A percentile compares a stretch with the other conserved stretches of the same genome.
These are phyloP conservation scores for Tilletia setariae DNA, from an alignment of 1,284 basidiomycete species.

Conservation along the genomic window DNA sequence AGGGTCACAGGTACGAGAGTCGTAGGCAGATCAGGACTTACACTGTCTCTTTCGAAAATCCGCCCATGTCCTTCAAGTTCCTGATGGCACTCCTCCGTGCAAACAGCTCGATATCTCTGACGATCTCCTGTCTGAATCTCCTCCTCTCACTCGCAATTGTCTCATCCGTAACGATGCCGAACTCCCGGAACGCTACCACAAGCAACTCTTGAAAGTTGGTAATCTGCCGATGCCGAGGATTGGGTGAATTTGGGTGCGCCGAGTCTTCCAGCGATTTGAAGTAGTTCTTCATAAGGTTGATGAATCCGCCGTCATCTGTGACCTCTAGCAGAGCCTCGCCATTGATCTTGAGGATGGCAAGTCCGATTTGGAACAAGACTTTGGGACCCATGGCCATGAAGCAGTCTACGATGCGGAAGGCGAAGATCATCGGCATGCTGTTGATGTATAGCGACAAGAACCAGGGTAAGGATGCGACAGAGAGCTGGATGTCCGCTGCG, in stretches of 20 bases:
- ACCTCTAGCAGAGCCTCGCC: conserved; percentile 89
- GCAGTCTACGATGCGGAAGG: conserved; percentile 97
- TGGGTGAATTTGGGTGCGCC: conserved; percentile 82
- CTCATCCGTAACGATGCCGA: conserved; percentile 91
- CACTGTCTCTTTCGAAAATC: conserved; percentile 84
- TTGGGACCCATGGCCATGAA: conserved; percentile 99
- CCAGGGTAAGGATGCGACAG: conserved; percentile 95
- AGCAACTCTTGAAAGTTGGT: conserved; percentile 93
- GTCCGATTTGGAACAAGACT: conserved; percentile 90
- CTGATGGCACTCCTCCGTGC: conserved; percentile 90
- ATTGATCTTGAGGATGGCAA: conserved; percentile 97
- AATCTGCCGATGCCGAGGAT: conserved; percentile 86
- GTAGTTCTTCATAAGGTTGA: conserved; percentile 68
- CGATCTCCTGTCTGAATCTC: conserved; percentile 82
- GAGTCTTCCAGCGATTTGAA: conserved; percentile 90
- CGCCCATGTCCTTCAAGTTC: conserved; percentile 76
- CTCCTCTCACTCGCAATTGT: conserved; percentile 83
- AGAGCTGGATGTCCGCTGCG: conserved; percentile 88
- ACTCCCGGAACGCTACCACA: conserved; percentile 67
- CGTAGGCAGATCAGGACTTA: conserved; percentile 69
- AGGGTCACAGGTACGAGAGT: too few relatives aligned
- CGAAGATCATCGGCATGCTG: conserved; percentile 98
- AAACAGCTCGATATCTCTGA: conserved; percentile 90
- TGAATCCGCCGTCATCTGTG: conserved; percentile 94
- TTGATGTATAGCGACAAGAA: conserved; percentile 88